Evolutionary conservation across 345 rosid genomes (phyloP), one percentile per base, ranked within the genome.

Genomic region (Linum lewisii): DNA sequence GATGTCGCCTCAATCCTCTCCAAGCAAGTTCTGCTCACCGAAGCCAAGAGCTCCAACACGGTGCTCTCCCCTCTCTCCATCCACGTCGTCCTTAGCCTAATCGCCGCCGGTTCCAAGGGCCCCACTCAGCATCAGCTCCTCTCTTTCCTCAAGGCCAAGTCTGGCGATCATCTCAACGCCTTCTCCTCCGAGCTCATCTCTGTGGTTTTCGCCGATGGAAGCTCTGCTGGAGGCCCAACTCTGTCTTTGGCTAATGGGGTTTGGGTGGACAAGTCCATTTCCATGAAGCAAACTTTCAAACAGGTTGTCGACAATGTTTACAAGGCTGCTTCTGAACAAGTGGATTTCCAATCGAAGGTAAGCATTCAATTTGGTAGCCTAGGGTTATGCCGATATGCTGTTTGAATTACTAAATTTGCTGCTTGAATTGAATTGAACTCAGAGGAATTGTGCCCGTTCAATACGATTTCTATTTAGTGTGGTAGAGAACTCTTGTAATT

Each of bases 61-160:
- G 84, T 85, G 59, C 84, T 79, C 82, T 87, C 95, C 29, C 95
- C 98, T 22, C 80, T 80, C 19, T 91, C 96, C 49, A 75, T 88
- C 72, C 81, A 82, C 64, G 84, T 82, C 25, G 66, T 84, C 20
- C 85, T 91, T 42, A 70, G 95, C 75, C 54, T 91, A 38, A 78
- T 88, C 70, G 81, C 87, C 51, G 70, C 88, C 54, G 96, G 92
- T 13, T 82, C 88, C 64, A 61, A 63, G 21, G 96, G 90, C 0
- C 54, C 80, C 23, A 80, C 96, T 4, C 83, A 63, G 2, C 81
- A 82, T 13, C 95, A 91, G 74, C 74, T 91, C 73, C 92, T 88
- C 63, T 81, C 90, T 15, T 88, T 85, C 73, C 92, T 91, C 62
- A 77, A 63, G 34, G 72, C 85, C 58, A 64, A 83, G 50, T 80